Conservation (phyloP, 1,139 yeast species). For the Suhomyces atakaporum region DNA sequence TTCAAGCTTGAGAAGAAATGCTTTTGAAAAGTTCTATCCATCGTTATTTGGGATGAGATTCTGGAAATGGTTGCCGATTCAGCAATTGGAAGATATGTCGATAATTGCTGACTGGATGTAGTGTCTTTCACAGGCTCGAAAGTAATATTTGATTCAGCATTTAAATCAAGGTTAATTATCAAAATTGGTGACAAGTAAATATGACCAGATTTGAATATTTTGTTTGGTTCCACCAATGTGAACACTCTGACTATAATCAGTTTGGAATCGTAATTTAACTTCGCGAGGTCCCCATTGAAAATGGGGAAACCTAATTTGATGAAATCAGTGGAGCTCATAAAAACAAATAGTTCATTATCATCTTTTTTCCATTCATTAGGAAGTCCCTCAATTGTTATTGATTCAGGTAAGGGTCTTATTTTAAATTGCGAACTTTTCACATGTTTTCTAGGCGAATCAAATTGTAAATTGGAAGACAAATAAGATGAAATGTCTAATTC, state of each 20-base stretch:
- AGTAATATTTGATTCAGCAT: conserved; percentile 30
- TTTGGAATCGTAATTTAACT: conserved; percentile 29
- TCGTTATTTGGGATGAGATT: conserved; percentile 68
- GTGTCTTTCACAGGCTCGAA: conserved; percentile 23
- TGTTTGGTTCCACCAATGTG: conserved; percentile 67
- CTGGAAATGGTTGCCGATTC: conserved; percentile 59
- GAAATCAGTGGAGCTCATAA: conserved; percentile 53
- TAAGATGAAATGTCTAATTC: conserved; percentile 40
- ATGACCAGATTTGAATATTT: conserved; percentile 33
- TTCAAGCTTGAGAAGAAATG: conserved; percentile 66
- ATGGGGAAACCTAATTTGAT: conserved; percentile 55
- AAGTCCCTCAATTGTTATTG: conserved; percentile 26
- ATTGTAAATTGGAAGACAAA: conserved; percentile 34
- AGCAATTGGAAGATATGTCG: conserved; percentile 24
- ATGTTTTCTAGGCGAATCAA: conserved; percentile 16
- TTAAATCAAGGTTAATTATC: conserved; percentile 50
- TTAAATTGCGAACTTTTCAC: conserved; percentile 19
- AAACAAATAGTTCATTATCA: conserved; percentile 51
- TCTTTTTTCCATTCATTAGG: conserved; percentile 38
- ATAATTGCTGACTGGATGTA: conserved; percentile 13
- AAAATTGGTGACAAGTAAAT: conserved; percentile 68
- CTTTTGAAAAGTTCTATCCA: conserved; percentile 66
- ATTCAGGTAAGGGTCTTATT: conserved; percentile 34
- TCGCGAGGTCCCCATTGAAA: conserved; percentile 69
- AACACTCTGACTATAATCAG: conserved; percentile 49